A percentile compares a stretch with the other conserved stretches of the same genome.
Conservation (phyloP, 768 basidiomycete species). For the Russula earlei region DNA sequence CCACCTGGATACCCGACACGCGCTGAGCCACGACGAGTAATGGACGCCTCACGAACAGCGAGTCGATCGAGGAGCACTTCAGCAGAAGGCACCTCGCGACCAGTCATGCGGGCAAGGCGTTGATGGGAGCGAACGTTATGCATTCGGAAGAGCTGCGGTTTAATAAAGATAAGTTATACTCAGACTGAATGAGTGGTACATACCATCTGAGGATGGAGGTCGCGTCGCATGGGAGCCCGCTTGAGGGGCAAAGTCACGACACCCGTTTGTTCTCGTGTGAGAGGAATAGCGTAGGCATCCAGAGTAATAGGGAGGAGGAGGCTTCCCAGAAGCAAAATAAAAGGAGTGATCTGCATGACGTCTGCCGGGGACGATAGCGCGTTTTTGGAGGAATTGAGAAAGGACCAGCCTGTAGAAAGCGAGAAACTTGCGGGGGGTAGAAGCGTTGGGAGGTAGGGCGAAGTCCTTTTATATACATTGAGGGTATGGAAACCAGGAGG, state of each 20-base stretch:
- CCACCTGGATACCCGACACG: background rate
- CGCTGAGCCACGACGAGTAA: background rate
- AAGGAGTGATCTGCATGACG: slow-evolving; percentile 48
- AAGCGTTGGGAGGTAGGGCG: background rate
- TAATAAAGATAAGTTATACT: background rate
- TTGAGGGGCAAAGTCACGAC: slow-evolving; percentile 36
- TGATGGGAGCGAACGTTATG: slow-evolving; percentile 55
- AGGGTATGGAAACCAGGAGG: background rate
- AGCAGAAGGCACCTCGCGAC: slow-evolving; percentile 41
- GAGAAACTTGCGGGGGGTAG: background rate
- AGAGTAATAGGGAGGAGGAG: slow-evolving; percentile 36
- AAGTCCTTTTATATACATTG: background rate
- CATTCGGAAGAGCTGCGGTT: slow-evolving; percentile 52
- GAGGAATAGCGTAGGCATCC: slow-evolving; percentile 36
- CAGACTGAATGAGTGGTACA: slow-evolving; percentile 15
- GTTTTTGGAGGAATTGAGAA: slow-evolving; percentile 23
- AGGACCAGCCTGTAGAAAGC: slow-evolving; percentile 8
- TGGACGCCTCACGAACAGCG: slow-evolving; percentile 29
- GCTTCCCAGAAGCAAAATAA: slow-evolving; percentile 45
- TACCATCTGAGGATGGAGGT: slow-evolving; percentile 37
- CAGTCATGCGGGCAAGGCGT: slow-evolving; percentile 62
- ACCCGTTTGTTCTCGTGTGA: slow-evolving; percentile 24
- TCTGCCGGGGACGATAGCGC: slow-evolving; percentile 69
- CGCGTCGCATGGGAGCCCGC: slow-evolving; percentile 26
- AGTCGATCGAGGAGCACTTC: slow-evolving; percentile 39